These are phyloP conservation scores for Spathaspora girioi DNA, from an alignment of 805 yeast species.

Conservation along the genomic window DNA sequence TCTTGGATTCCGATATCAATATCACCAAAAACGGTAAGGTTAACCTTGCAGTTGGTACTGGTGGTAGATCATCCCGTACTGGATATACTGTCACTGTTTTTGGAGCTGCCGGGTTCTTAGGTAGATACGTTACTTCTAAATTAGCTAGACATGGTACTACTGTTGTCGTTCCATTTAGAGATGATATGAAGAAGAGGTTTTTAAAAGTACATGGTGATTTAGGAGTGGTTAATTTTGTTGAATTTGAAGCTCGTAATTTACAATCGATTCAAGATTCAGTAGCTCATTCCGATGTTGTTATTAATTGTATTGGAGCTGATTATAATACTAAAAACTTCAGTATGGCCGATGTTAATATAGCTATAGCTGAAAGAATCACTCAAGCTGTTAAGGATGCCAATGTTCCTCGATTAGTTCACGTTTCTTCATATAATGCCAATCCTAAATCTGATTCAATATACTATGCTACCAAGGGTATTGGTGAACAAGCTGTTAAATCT, in stretches of 20 bases:
- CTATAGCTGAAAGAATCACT: constrained; percentile 73
- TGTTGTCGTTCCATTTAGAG: constrained; percentile 76
- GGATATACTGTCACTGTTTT: constrained; percentile 88
- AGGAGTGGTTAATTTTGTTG: constrained; percentile 82
- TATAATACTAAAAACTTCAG: constrained; percentile 74
- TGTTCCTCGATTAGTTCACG: constrained; percentile 73
- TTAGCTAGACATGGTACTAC: constrained; percentile 80
- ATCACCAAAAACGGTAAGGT: constrained; percentile 77
- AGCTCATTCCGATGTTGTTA: constrained; percentile 77
- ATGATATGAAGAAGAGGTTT: constrained; percentile 72
- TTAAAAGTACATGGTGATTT: constrained; percentile 81
- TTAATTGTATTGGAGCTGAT: constrained; percentile 75
- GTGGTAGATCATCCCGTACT: constrained; percentile 81
- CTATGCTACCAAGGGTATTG: constrained; percentile 75
- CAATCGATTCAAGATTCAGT: constrained; percentile 74
- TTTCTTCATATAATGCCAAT: constrained; percentile 74
- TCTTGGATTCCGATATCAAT: constrained; percentile 55
- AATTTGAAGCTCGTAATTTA: constrained; percentile 76
- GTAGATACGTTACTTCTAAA: constrained; percentile 66
- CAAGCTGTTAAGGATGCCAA: constrained; percentile 65
- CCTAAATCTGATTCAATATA: constrained; percentile 65
- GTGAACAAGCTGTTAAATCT: constrained; percentile 67
- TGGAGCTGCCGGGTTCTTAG: constrained; percentile 78
- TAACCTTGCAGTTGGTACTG: constrained; percentile 64
- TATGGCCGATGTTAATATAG: constrained; percentile 82